Percentiles rank a stretch among this genome's conserved stretches.
These are phyloP conservation scores for Pogostemon cablin DNA, from an alignment of 257 asterid species.

Conservation along the genomic window DNA sequence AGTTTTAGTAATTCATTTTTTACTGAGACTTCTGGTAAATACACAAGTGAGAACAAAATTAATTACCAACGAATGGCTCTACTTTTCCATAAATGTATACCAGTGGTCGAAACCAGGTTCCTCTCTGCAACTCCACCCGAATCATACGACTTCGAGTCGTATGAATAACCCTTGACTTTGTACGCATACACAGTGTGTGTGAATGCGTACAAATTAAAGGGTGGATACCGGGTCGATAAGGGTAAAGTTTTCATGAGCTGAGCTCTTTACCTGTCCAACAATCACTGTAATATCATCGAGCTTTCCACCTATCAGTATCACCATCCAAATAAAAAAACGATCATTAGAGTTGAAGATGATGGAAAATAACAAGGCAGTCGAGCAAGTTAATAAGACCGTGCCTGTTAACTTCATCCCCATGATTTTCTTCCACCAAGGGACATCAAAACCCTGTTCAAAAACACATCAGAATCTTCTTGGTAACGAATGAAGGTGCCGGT, in stretches of 20 bases:
- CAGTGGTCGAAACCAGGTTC: background rate
- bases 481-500: background rate
- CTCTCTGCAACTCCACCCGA: background rate
- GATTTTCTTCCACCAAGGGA: slow-evolving; percentile 84
- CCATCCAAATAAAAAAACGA: slow-evolving; percentile 10
- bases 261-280: slow-evolving; percentile 59
- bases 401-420: slow-evolving; percentile 87
- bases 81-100: background rate
- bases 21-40: background rate
- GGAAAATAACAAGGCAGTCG: background rate
- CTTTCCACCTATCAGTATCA: slow-evolving; percentile 72
- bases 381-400: slow-evolving; percentile 23
- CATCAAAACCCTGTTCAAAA: slow-evolving; percentile 66
- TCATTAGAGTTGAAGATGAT: background rate
- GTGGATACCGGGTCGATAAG: background rate
- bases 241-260: slow-evolving; percentile 30
- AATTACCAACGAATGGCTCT: background rate
- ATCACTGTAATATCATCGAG: slow-evolving; percentile 80
- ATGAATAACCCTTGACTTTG: background rate
- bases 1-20: background rate
- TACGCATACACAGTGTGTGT: background rate
- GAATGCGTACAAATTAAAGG: background rate
- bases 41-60: slow-evolving; percentile 15
- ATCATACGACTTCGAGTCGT: background rate
- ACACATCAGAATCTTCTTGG: slow-evolving; percentile 4